Base-by-base conservation (phyloP, 208 protist species). In the Wallacemonas sp. region DNA sequence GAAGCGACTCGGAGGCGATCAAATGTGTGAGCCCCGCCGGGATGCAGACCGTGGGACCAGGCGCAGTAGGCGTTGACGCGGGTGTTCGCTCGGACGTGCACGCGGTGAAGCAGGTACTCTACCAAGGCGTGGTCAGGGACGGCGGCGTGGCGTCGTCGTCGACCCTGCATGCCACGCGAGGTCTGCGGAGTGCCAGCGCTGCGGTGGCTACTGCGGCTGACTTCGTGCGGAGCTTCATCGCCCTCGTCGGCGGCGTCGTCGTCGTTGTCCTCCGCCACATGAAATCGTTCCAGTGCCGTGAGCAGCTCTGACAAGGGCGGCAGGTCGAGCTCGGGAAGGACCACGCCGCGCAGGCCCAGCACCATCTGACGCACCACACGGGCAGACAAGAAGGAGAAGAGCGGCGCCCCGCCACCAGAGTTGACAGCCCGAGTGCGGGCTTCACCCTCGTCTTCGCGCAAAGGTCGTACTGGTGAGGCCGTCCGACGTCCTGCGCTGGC, bases 31-130 rank as follows among this genome's bases (percentile, higher is more conserved):
- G 25, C 20, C 5, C 48, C 52, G n/a, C 52, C 52, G 7, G 11
- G 31, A 16, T 12, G 11, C n/a, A 59, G 31, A 22, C 52, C 52
- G 32, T 59, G 22, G 12, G 29, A 25, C 26, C 52, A 25, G 8
- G 16, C 31, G 31, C 25, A 42, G 32, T 44, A 59, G 10, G 8
- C 14, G 28, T 42, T 59, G n/a, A 39, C 52, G 11, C n/a, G 16
- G 4, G 5, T 20, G 4, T 59, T 29, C 4, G 5, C 28, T 25
- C 52, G 18, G 4, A 64, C 18, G 5, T 14, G 57, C 22, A 59
- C 20, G 18, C 46, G n/a, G 52, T 70, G 65, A 8, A 70, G 36
- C 3, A 70, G 48, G 31, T 61, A 70, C 49, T 70, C 39, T 1
- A 70, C 50, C 16, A 70, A 38, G 39, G 22, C 23, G 63, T 68